Conservation (phyloP, 2,329 filamentous ascomycete genomes). For the Nemania sp. region DNA sequence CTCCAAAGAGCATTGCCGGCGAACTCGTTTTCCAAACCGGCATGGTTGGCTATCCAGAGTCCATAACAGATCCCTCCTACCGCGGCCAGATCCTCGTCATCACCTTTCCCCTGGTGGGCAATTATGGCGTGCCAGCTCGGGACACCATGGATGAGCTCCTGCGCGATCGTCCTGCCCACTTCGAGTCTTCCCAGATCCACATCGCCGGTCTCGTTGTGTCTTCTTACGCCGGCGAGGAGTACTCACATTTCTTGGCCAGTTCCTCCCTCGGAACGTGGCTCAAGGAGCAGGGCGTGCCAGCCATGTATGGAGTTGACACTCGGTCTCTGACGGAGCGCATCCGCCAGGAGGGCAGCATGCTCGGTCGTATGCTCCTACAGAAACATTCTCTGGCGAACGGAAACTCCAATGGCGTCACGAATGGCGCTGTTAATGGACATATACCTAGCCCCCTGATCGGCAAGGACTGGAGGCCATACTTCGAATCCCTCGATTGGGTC, state of each 20-base stretch:
- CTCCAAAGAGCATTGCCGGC: slow-evolving; percentile 89
- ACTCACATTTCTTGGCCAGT: slow-evolving; percentile 87
- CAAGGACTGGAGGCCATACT: slow-evolving; percentile 58
- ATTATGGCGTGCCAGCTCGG: slow-evolving; percentile 93
- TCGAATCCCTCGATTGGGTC: slow-evolving; percentile 83
- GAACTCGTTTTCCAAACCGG: slow-evolving; percentile 99
- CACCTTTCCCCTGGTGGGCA: slow-evolving; percentile 93
- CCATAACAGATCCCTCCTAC: slow-evolving; percentile 84
- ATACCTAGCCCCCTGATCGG: slow-evolving; percentile 43
- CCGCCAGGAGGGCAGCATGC: slow-evolving; percentile 91
- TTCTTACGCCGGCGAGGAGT: slow-evolving; percentile 92
- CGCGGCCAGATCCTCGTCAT: slow-evolving; percentile 93
- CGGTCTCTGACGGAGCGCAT: slow-evolving; percentile 93
- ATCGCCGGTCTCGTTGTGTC: slow-evolving; percentile 89
- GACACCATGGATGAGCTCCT: slow-evolving; percentile 84
- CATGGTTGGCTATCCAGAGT: slow-evolving; percentile 99
- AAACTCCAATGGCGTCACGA: slow-evolving; percentile 43
- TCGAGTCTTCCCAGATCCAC: slow-evolving; percentile 91
- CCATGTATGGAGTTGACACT: slow-evolving; percentile 94
- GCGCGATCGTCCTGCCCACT: slow-evolving; percentile 84
- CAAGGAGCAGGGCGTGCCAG: slow-evolving; percentile 92
- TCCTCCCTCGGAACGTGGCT: slow-evolving; percentile 94
- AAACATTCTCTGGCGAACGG: slow-evolving; percentile 55
- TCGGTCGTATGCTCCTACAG: slow-evolving; percentile 83
- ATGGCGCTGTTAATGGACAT: slow-evolving; percentile 45